These are phyloP conservation scores for Pseudocercospora fijiensis DNA, from an alignment of 2,329 filamentous ascomycete genomes.

Conservation along the genomic window DNA sequence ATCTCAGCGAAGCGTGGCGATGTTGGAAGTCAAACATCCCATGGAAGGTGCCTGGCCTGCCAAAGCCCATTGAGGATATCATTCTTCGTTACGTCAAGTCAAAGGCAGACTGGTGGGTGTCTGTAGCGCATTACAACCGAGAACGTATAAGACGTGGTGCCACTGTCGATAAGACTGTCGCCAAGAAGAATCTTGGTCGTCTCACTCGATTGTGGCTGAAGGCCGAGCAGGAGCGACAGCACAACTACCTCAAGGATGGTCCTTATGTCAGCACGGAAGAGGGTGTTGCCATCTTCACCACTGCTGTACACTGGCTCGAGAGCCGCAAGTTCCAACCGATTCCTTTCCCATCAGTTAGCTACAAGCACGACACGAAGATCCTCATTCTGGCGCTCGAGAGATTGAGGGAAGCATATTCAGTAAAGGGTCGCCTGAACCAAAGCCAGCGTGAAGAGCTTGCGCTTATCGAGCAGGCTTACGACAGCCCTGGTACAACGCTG, in stretches of 20 bases:
- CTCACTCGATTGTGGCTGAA: conserved; percentile 95
- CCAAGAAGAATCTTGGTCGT: conserved; percentile 97
- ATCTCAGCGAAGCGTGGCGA: conserved; percentile 96
- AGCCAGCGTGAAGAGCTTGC: conserved; percentile 96
- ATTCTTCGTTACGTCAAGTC: conserved; percentile 98
- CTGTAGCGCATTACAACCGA: conserved; percentile 96
- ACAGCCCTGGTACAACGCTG: conserved; percentile 92
- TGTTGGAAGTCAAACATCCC: conserved; percentile 99
- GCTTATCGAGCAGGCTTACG: conserved; percentile 96
- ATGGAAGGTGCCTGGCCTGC: conserved; percentile 96
- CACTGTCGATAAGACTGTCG: conserved; percentile 97
- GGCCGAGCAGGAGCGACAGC: conserved; percentile 95
- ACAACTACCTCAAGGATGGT: conserved; percentile 99
- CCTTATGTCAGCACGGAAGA: conserved; percentile 98
- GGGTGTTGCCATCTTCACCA: conserved; percentile 97
- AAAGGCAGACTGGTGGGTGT: conserved; percentile 99
- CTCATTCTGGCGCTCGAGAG: conserved; percentile 92
- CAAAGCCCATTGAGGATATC: conserved; percentile 97
- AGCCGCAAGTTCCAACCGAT: conserved; percentile 98
- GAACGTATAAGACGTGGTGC: conserved; percentile 95
- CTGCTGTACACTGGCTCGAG: conserved; percentile 97
- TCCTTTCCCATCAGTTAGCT: conserved; percentile 96
- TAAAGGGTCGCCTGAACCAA: conserved; percentile 94
- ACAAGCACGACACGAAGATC: conserved; percentile 99
- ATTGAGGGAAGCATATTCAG: conserved; percentile 91